Conservation (phyloP, 306 rosid species). For the Lupinus albus region DNA sequence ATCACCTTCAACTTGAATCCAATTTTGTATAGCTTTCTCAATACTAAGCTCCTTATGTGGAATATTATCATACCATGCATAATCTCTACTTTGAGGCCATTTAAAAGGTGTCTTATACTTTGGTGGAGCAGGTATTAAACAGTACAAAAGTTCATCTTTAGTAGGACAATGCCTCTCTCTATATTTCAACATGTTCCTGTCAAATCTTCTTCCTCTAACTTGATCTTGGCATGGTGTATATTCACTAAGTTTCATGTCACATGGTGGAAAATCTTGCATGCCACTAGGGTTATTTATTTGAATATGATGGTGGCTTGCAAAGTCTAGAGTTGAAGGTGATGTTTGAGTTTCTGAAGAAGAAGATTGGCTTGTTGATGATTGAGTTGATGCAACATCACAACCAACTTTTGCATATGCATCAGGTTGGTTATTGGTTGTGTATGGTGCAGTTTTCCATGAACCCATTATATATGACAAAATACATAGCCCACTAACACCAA, state of each 20-base stretch:
- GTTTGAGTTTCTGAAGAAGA: conserved; percentile 18
- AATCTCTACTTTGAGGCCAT: conserved; percentile 96
- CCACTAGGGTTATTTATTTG: conserved; percentile 51
- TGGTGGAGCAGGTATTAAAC: conserved; percentile 92
- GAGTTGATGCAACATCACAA: conserved; percentile 50
- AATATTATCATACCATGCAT: conserved; percentile 91
- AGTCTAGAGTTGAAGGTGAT: conserved; percentile 53
- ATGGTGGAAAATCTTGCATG: conserved; percentile 57
- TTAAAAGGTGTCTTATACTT: conserved; percentile 85
- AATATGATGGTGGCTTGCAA: conserved; percentile 71
- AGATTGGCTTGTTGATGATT: conserved; percentile 4
- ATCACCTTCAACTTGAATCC: conserved; percentile 96
- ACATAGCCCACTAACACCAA: conserved; percentile 79
- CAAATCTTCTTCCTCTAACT: conserved; percentile 65
- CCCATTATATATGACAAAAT: conserved; percentile 74
- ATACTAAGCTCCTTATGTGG: conserved; percentile 93
- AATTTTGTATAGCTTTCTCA: conserved; percentile 91
- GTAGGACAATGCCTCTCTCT: conserved; percentile 93
- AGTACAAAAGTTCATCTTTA: conserved; percentile 63
- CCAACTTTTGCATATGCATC: conserved; percentile 52
- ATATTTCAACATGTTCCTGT: conserved; percentile 78
- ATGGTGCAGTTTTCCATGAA: conserved; percentile 59
- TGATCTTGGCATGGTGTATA: conserved; percentile 94
- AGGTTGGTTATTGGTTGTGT: conserved; percentile 52
- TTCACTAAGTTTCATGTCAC: conserved; percentile 65